These are phyloP conservation scores for Colletotrichum incanum DNA, from an alignment of 2,329 filamentous ascomycete genomes.

Conservation along the genomic window DNA sequence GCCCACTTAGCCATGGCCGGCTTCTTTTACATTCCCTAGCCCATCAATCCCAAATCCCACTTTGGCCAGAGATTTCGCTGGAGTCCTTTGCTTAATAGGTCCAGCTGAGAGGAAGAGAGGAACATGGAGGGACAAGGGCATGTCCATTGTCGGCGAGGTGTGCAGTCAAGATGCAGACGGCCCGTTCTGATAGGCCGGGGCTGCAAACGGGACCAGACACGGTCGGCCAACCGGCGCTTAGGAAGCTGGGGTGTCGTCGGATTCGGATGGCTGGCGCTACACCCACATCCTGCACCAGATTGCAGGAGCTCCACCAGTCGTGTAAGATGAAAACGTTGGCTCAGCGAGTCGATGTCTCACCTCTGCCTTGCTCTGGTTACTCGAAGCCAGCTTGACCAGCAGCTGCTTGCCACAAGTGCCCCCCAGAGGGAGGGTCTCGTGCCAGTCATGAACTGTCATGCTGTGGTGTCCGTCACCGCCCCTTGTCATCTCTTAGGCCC, in stretches of 20 bases:
- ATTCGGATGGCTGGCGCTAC: constrained; percentile 62
- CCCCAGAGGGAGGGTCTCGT: constrained; percentile 59
- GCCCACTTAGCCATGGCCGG: constrained; percentile 33
- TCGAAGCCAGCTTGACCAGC: constrained; percentile 44
- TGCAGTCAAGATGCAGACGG: constrained; percentile 48
- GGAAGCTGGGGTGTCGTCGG: constrained; percentile 57
- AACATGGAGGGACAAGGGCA: constrained; percentile 39
- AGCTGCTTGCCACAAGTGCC: constrained; percentile 57
- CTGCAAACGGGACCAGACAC: constrained; percentile 47
- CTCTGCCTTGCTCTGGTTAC: constrained; percentile 58
- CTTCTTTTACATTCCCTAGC: constrained; percentile 19
- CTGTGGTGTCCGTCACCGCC: constrained; percentile 35
- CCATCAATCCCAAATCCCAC: constrained; percentile 29
- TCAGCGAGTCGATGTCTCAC: constrained; percentile 64
- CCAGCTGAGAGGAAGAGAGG: constrained; percentile 36
- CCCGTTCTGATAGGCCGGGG: constrained; percentile 61
- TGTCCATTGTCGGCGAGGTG: constrained; percentile 51
- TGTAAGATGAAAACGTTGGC: constrained; percentile 59
- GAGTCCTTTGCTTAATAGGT: constrained; percentile 37
- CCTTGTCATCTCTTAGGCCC: constrained; percentile 34
- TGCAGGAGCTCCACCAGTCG: constrained; percentile 56
- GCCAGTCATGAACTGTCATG: constrained; percentile 56
- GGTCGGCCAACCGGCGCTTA: constrained; percentile 65
- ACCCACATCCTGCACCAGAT: constrained; percentile 58
- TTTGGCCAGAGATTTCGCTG: constrained; percentile 29